Evolutionary conservation across 2,329 filamentous ascomycete species (phyloP).

Genomic region (Aspergillus tamarii): DNA sequence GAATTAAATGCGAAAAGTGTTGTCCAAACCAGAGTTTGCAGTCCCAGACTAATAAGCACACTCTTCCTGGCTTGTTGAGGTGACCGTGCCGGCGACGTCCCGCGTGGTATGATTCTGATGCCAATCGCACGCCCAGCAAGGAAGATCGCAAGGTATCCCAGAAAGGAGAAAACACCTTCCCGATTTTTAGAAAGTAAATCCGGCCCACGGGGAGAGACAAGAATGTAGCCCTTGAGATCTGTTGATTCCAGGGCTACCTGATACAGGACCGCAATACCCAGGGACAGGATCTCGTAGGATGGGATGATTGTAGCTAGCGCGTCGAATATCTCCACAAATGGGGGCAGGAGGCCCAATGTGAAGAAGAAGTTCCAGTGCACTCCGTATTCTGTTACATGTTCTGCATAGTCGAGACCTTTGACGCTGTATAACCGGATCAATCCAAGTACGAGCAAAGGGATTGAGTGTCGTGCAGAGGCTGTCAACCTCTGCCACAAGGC

Average conservation of each 20-base stretch:
- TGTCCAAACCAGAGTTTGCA: slow-evolving; percentile 70
- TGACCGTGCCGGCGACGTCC: slow-evolving; percentile 48
- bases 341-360: slow-evolving; percentile 84
- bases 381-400: slow-evolving; percentile 96
- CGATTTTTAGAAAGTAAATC: slow-evolving; percentile 86
- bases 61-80: slow-evolving; percentile 53
- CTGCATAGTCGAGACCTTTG: slow-evolving; percentile 92
- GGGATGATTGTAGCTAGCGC: slow-evolving; percentile 70
- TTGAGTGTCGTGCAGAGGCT: slow-evolving; percentile 73
- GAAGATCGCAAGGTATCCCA: slow-evolving; percentile 94
- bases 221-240: slow-evolving; percentile 76
- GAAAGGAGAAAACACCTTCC: slow-evolving; percentile 93
- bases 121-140: slow-evolving; percentile 84
- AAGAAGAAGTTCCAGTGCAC: slow-evolving; percentile 99
- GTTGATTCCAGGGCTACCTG: slow-evolving; percentile 77
- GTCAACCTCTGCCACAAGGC: slow-evolving; percentile 61
- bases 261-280: slow-evolving; percentile 71
- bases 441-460: slow-evolving; percentile 81
- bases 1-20: slow-evolving; percentile 71
- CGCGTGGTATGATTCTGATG: slow-evolving; percentile 74
- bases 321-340: slow-evolving; percentile 84
- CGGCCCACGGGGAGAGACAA: slow-evolving; percentile 74
- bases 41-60: slow-evolving; percentile 65
- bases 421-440: slow-evolving; percentile 81
- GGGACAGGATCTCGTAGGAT: slow-evolving; percentile 74